Evolutionary conservation across 2,329 filamentous ascomycete species (phyloP).

Genomic region (Aspergillus neoniger): DNA sequence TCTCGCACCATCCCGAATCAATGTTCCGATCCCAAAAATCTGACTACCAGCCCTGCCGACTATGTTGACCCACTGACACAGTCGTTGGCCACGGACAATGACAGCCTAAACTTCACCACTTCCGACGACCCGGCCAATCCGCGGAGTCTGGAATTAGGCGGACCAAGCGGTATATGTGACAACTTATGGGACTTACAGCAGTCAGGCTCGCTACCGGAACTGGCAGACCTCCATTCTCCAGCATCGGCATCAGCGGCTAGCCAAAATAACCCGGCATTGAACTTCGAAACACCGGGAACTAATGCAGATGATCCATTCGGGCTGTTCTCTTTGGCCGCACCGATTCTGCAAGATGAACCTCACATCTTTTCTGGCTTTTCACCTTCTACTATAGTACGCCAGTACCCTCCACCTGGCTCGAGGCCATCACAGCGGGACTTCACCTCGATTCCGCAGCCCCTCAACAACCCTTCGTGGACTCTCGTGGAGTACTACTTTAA

Average conservation of each 20-base stretch:
- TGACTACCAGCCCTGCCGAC: slow-evolving; percentile 3
- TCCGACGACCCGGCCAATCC: slow-evolving; percentile 4
- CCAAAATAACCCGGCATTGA: slow-evolving; percentile 19
- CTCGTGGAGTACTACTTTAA: slow-evolving; percentile 66
- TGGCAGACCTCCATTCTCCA: slow-evolving; percentile 33
- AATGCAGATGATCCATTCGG: slow-evolving; percentile 24
- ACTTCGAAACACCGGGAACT: slow-evolving; percentile 24
- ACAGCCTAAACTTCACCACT: slow-evolving; percentile 7
- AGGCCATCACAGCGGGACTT: slow-evolving; percentile 27
- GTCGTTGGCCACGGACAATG: slow-evolving; percentile 14
- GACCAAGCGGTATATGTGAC: slow-evolving; percentile 27
- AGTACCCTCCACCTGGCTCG: slow-evolving; percentile 31
- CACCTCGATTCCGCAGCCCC: slow-evolving; percentile 40
- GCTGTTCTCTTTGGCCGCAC: slow-evolving; percentile 30
- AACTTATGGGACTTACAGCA: slow-evolving; percentile 36
- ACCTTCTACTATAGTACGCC: slow-evolving; percentile 36
- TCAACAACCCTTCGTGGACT: slow-evolving; percentile 55
- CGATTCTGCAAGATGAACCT: slow-evolving; percentile 20
- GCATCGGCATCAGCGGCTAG: slow-evolving; percentile 20
- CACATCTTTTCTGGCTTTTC: slow-evolving; percentile 31
- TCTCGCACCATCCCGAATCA: slow-evolving; percentile 6
- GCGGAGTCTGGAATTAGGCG: slow-evolving; percentile 19
- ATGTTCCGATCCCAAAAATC: not conserved
- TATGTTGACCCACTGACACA: slow-evolving; percentile 11
- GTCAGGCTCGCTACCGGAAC: slow-evolving; percentile 32